A percentile compares a stretch with the other conserved stretches of the same genome.
These are phyloP conservation scores for Scheffersomyces stambukii DNA, from an alignment of 1,139 yeast species.

Conservation along the genomic window DNA sequence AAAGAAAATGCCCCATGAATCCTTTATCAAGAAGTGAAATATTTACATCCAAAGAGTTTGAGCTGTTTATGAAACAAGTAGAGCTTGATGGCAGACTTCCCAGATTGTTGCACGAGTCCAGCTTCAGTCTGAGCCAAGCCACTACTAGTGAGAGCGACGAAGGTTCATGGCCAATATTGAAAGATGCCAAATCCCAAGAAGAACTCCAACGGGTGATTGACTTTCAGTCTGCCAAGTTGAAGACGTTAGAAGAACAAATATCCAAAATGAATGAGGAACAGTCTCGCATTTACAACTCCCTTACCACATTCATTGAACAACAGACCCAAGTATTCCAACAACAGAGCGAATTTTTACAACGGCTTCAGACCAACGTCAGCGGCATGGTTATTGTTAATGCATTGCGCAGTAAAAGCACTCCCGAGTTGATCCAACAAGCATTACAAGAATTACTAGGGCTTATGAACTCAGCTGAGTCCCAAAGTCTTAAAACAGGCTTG, in stretches of 20 bases:
- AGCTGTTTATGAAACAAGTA: constrained; percentile 15
- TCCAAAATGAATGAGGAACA: constrained; percentile 15
- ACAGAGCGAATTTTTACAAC: constrained; percentile 18
- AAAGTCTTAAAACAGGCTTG: constrained; percentile 15
- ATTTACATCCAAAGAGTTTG: constrained; percentile 21
- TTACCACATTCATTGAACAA: constrained; percentile 15
- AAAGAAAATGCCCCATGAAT: constrained; percentile 21
- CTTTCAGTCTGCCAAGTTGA: constrained; percentile 11
- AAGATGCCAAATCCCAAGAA: constrained; percentile 5
- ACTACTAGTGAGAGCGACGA: constrained; percentile 6
- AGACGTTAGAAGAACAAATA: constrained; percentile 15
- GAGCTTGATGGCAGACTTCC: constrained; percentile 9
- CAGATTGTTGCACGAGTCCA: constrained; percentile 8
- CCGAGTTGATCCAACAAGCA: constrained; percentile 17
- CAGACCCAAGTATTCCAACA: constrained; percentile 18
- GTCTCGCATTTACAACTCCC: constrained; percentile 10
- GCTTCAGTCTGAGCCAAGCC: constrained; percentile 3
- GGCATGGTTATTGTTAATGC: constrained; percentile 19
- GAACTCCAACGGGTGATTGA: constrained; percentile 12
- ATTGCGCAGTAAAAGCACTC: constrained; percentile 14
- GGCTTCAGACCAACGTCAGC: constrained; percentile 16
- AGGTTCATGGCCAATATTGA: constrained; percentile 8
- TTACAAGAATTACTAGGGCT: constrained; percentile 15
- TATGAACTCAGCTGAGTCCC: constrained; percentile 11
- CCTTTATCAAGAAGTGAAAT: constrained; percentile 25